Base-by-base conservation (phyloP, 2,329 filamentous ascomycete genomes). In the Colletotrichum horii region DNA sequence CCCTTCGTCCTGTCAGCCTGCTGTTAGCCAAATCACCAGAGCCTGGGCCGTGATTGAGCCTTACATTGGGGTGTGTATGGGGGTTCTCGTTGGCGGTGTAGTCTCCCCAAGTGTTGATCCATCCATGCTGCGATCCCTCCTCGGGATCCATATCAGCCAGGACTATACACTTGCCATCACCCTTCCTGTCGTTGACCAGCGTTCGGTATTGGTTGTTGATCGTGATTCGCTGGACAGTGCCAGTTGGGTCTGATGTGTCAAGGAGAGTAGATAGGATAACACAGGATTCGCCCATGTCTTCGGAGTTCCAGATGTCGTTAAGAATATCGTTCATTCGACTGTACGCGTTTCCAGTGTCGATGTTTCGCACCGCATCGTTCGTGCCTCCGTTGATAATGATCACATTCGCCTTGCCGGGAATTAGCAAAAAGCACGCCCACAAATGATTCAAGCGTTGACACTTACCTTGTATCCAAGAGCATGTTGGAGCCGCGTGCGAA, bases 181-280 rank as follows among this genome's bases (percentile, higher is more conserved):
- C 28, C n/a, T 22, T 16, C 15, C 32, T n/a, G 28, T 58, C 52
- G 28, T 56, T 55, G 19, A 69, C 66, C 26, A 69, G 30, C 15
- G n/a, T 19, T 24, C 66, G 32, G 52, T 69, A 69, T 14, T 58
- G 43, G n/a, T 34, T 26, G 16, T 69, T 69, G n/a, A 69, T 52
- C 14, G 24, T 64, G 79, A 81, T 52, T 22, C 43, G 43, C n/a
- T 80, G 55, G 55, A 58, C 55, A 28, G 24, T 52, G 0, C 55
- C 55, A 2, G 55, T 58, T 19, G 55, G 55, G 55, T 28, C 26
- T 24, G 55, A 58, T 2, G 55, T 58, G 43, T 52, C 43, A 2
- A 52, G 43, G 3, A 52, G 43, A 4, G 43, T 52, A n/a, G 43
- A 52, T 0, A 52, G 43, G 2, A 52, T 52, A 3, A 52, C 43